Evolutionary conservation across 129 eudicot species (phyloP), one percentile per base, ranked within the genome.

Genomic region (Pseudognaphalium luteoalbum): DNA sequence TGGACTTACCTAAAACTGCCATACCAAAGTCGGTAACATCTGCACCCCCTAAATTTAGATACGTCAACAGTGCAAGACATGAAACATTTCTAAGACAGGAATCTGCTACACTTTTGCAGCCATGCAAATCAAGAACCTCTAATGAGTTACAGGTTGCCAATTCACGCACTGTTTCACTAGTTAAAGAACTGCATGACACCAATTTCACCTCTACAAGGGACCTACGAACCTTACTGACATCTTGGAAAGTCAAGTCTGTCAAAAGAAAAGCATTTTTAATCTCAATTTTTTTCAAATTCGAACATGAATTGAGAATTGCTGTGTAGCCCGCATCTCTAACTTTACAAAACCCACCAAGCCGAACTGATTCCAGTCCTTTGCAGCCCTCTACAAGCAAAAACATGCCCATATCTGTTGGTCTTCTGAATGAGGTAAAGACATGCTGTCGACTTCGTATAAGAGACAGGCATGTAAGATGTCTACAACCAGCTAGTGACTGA

Each of bases 241-340:
- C 76, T 42, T 76, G 81, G 70, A 91, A 88, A 0, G 94, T 59
- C 84, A 88, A 69, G 77, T 91, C 91, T 0, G 94, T 81, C 42
- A 91, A 54, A 58, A 73, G 80, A 9, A 61, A 30, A 47, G 88
- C 84, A 42, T 81, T 74, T 20, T 81, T 83, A 67, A 86, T 70
- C 78, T 88, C 97, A 30, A 88, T 75, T 5, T 83, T 88, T 78
- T 85, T 86, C 47, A 91, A 64, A 32, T 65, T 85, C 16, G 7
- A 39, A 62, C 91, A 88, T 2, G 90, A 80, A 32, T 75, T 80
- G 12, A 88, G 64, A 67, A 91, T 19, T 28, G 93, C 72, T 30
- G 88, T 70, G 75, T 82, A 91, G 7, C 94, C 97, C 37, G 88
- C 97, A 77, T 91, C 94, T 29, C 86, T 88, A 34, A 91, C 90